Evolutionary conservation across 129 eudicot species (phyloP).

Genomic region (Flaveria bidentis): DNA sequence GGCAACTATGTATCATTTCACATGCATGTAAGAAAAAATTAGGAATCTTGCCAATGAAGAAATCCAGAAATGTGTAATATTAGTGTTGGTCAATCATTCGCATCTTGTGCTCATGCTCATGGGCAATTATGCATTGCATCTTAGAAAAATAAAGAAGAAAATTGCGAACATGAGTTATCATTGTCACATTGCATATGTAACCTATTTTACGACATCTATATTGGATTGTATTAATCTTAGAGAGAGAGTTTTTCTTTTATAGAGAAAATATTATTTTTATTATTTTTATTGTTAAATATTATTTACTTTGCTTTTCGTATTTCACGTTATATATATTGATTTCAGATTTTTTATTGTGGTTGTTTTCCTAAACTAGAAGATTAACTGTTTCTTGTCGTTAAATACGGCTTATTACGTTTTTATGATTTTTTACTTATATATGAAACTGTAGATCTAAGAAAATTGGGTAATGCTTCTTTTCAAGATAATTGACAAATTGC

Average conservation of each 20-base stretch:
- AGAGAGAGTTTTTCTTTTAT: background rate
- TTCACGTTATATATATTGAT: background rate
- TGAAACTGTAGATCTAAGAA: too few species aligned
- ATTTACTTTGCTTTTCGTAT: background rate
- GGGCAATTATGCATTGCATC: slow-evolving; percentile 37
- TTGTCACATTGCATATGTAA: slow-evolving; percentile 37
- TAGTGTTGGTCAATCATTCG: slow-evolving; percentile 30
- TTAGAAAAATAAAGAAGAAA: slow-evolving; percentile 21
- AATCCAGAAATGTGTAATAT: background rate
- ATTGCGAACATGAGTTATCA: slow-evolving; percentile 31
- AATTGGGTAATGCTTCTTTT: background rate
- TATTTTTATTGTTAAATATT: background rate
- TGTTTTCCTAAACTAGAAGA: background rate
- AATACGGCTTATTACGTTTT: background rate
- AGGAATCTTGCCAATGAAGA: slow-evolving; percentile 33
- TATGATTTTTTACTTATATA: background rate
- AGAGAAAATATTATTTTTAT: background rate
- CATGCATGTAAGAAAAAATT: slow-evolving; percentile 25
- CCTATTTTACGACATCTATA: slow-evolving; percentile 17
- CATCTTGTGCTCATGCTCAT: slow-evolving; percentile 34
- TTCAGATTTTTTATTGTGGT: background rate
- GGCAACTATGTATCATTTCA: slow-evolving; percentile 1
- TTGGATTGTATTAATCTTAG: background rate
- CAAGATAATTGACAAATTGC: background rate
- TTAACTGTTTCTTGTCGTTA: too few species aligned